These are phyloP conservation scores for Tolypocladium endophyticum DNA, from an alignment of 2,329 filamentous ascomycete genomes.

Conservation along the genomic window DNA sequence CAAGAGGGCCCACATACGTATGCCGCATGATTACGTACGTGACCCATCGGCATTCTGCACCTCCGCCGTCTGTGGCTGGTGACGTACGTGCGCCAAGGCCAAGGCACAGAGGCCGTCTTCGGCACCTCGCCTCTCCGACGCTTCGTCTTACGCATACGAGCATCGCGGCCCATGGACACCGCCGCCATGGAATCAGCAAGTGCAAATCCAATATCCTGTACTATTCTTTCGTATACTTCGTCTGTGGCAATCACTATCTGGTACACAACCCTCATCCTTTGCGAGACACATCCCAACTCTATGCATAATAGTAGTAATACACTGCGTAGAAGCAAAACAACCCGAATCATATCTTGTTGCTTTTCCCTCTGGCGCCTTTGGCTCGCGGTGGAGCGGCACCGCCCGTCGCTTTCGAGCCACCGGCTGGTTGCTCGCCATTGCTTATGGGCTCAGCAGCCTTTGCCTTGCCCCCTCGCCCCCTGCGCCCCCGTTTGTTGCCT, in stretches of 20 bases:
- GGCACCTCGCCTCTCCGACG: not conserved
- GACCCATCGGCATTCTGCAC: not conserved
- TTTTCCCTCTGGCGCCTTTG: conserved; percentile 4
- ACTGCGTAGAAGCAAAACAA: not conserved
- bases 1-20: not conserved
- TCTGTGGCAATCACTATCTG: not conserved
- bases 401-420: conserved; percentile 4
- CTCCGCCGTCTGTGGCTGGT: too few relatives aligned
- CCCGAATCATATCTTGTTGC: not conserved
- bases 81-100: too few relatives aligned
- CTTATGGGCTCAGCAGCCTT: conserved; percentile 8
- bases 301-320: not conserved
- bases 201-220: not conserved
- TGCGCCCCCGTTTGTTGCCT: conserved; percentile 17
- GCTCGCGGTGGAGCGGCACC: conserved; percentile 3
- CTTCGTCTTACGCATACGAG: not conserved
- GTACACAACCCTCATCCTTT: not conserved
- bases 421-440: conserved; percentile 8
- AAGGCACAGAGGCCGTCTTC: too few relatives aligned
- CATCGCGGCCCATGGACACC: not conserved
- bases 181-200: not conserved
- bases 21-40: not conserved
- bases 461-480: conserved; percentile 16
- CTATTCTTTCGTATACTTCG: not conserved
- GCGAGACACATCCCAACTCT: not conserved